Percentiles rank a stretch among this genome's conserved stretches.
These are phyloP conservation scores for Bertia moriformis DNA, from an alignment of 2,329 filamentous ascomycete genomes.

Conservation along the genomic window DNA sequence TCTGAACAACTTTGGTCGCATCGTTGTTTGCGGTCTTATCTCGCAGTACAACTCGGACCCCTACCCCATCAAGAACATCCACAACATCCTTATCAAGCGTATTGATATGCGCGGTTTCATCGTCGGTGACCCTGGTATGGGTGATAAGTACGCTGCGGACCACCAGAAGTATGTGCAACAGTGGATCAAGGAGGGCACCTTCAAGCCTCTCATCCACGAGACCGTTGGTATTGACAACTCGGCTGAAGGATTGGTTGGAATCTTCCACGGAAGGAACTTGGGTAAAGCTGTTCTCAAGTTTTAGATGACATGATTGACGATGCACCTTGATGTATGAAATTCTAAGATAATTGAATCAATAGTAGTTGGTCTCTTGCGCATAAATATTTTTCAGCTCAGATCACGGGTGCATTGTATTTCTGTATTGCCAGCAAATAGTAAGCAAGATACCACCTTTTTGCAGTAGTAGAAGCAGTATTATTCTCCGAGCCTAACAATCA, in stretches of 20 bases:
- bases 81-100: slow-evolving; percentile 43
- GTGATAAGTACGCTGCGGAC: slow-evolving; percentile 40
- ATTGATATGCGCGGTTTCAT: slow-evolving; percentile 56
- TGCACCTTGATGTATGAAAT: no score
- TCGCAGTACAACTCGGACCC: slow-evolving; percentile 48
- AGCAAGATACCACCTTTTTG: no score
- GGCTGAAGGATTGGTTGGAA: slow-evolving; percentile 47
- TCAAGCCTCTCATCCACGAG: slow-evolving; percentile 44
- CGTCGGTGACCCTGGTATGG: slow-evolving; percentile 45
- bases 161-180: slow-evolving; percentile 53
- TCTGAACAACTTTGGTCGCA: slow-evolving; percentile 50
- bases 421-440: no score
- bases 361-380: no score
- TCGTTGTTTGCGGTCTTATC: slow-evolving; percentile 34
- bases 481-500: no score
- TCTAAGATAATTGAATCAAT: no score
- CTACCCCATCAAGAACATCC: slow-evolving; percentile 49
- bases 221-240: slow-evolving; percentile 56
- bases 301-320: slow-evolving; percentile 2
- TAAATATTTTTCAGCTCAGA: no score
- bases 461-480: no score
- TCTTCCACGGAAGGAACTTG: slow-evolving; percentile 57
- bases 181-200: slow-evolving; percentile 53
- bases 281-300: slow-evolving; percentile 62
- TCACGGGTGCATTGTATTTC: no score